Percentiles rank a stretch among this genome's conserved stretches.
These are phyloP conservation scores for Alternaria sp. DNA, from an alignment of 2,329 filamentous ascomycete genomes.

Conservation along the genomic window DNA sequence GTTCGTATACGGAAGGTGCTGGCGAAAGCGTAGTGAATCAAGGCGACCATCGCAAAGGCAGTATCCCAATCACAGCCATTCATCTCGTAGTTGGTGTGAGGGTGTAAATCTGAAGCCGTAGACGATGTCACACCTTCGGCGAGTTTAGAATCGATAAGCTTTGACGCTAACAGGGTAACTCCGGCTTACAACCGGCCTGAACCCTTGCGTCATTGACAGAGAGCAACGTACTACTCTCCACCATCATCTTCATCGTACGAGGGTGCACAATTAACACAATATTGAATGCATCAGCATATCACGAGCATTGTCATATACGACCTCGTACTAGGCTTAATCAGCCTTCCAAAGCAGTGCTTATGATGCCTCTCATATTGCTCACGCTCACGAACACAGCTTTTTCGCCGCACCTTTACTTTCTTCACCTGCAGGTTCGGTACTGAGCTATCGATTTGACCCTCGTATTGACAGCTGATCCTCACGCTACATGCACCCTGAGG, in stretches of 20 bases:
- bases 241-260: not conserved
- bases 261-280: not conserved
- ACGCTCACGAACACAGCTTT: not conserved
- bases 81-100: not conserved
- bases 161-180: not conserved
- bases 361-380: constrained; percentile 23
- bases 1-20: not conserved
- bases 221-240: not conserved
- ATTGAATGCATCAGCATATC: not conserved
- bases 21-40: not conserved
- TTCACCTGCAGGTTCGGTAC: constrained; percentile 5
- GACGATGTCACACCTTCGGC: not conserved
- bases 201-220: not conserved
- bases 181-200: not conserved
- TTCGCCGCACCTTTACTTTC: constrained; percentile 1
- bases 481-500: constrained; percentile 6
- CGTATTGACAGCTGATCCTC: constrained; percentile 8
- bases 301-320: not conserved
- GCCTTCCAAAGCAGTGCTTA: constrained; percentile 3
- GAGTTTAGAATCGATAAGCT: constrained; percentile 2
- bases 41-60: not conserved
- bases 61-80: not conserved
- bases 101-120: not conserved
- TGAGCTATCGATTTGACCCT: constrained; percentile 16
- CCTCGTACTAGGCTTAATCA: constrained; percentile 19